Base-by-base conservation (phyloP, 345 rosid species). In the Eucalyptus coolabah region DNA sequence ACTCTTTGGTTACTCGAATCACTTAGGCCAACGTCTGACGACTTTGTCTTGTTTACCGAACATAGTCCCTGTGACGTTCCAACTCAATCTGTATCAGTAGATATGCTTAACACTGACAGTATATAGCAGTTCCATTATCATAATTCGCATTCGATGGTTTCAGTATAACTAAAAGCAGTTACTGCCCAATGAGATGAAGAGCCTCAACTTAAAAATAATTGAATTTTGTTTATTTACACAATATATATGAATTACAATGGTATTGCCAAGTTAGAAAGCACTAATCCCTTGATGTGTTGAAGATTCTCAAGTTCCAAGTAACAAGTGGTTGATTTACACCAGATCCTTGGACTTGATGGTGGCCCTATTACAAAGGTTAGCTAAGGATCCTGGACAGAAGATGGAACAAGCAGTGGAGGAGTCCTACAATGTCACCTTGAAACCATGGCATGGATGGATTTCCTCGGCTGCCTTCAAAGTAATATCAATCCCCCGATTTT, bases 361-460 rank as follows among this genome's bases (percentile, higher is more conserved):
- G 80, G 93, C 94, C 24, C 94, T 98, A 67, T 87, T 97, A 44
- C 92, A 94, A 91, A 94, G 93, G 80, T 80, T 97, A 89, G 90
- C 93, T 4, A 90, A 90, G 91, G 96, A 97, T 86, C 93, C 91
- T 37, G 96, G 89, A 54, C 91, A 93, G 59, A 94, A 92, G 91
- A 95, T 98, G 95, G 98, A 95, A 91, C 89, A 94, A 90, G 93
- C 93, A 87, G 98, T 98, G 92, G 98, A 96, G 94, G 98, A 96
- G 86, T 93, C 98, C 53, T 97, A 98, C 90, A 92, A 89, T 87
- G 26, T 87, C 34, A 95, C 97, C 88, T 93, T 98, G 89, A 98
- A 96, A 92, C 98, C 94, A 8, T 94, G 97, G 95, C 99, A 98
- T 93, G 96, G 99, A 85, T 98, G 99, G 99, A 98, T 98, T 88